Evolutionary conservation across 2,329 filamentous ascomycete genomes (phyloP).

Genomic region (Niveomyces coronatus): DNA sequence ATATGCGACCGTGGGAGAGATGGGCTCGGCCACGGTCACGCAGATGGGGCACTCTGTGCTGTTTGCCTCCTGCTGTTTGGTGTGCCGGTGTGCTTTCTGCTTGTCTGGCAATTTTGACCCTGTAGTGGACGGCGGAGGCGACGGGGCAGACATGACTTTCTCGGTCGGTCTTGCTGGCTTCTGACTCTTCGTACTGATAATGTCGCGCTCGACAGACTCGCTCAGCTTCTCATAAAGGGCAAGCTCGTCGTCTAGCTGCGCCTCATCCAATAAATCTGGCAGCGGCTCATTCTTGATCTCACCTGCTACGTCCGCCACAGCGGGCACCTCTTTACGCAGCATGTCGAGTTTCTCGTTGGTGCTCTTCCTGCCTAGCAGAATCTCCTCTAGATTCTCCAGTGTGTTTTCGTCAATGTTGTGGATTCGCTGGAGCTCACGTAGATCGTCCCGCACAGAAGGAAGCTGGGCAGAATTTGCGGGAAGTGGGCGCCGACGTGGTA

Average conservation of each 20-base stretch:
- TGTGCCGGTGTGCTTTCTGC: not conserved
- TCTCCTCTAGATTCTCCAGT: conserved; percentile 45
- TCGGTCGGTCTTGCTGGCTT: too few species aligned
- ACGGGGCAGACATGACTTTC: too few species aligned
- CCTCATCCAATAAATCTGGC: not conserved
- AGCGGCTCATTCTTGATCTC: not conserved
- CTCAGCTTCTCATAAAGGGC: conserved; percentile 5
- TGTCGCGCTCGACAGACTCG: conserved; percentile 5
- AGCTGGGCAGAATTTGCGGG: conserved; percentile 43
- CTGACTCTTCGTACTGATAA: not conserved
- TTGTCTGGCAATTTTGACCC: too few species aligned
- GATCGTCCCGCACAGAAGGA: conserved; percentile 44
- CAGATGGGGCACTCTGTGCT: conserved; percentile 7
- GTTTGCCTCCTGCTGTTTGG: not conserved
- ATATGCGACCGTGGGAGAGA: conserved; percentile 20
- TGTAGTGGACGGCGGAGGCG: too few species aligned
- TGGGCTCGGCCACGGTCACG: not conserved
- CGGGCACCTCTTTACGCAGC: conserved; percentile 17
- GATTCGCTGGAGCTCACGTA: conserved; percentile 39
- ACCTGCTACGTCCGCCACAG: not conserved
- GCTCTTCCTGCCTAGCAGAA: conserved; percentile 31
- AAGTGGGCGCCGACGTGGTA: conserved; percentile 34
- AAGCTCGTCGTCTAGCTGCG: conserved; percentile 8
- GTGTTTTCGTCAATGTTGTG: conserved; percentile 50
- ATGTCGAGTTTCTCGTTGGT: conserved; percentile 16